Conservation (phyloP, 106 monocot genomes). For the Acorus calamus region DNA sequence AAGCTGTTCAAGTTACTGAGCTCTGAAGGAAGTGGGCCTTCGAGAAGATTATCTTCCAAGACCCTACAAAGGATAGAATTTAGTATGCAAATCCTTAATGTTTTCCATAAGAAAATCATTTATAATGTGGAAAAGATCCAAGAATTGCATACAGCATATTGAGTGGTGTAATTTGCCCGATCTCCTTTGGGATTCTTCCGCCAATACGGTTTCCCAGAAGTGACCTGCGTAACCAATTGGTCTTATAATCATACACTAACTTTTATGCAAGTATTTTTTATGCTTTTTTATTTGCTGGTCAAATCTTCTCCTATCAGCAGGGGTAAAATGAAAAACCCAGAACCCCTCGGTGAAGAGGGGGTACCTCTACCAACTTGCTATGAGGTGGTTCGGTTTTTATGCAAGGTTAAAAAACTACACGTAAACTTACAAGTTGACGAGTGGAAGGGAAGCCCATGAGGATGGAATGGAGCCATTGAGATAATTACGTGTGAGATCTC, state of each 20-base stretch:
- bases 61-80: slow-evolving; percentile 3
- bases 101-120: too few relatives aligned
- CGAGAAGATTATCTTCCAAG: slow-evolving; percentile 15
- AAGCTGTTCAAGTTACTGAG: slow-evolving; percentile 19
- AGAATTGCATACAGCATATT: slow-evolving; percentile 9
- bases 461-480: slow-evolving; percentile 16
- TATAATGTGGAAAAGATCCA: neutral
- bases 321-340: too few relatives aligned
- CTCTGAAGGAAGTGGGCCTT: slow-evolving; percentile 10
- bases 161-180: slow-evolving; percentile 7
- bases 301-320: too few relatives aligned
- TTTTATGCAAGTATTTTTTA: neutral
- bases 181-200: slow-evolving; percentile 14
- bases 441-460: slow-evolving; percentile 12
- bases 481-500: slow-evolving; percentile 21
- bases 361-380: neutral
- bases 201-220: slow-evolving; percentile 16
- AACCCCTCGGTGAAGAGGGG: too few relatives aligned
- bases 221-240: slow-evolving; percentile 3
- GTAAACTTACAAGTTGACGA: slow-evolving; percentile 10
- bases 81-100: neutral
- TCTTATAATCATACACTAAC: neutral
- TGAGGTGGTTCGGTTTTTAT: neutral
- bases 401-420: neutral
- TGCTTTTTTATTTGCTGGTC: too few relatives aligned